These are phyloP conservation scores for Termitomyces sp. DNA, from an alignment of 768 basidiomycete genomes.

Conservation along the genomic window DNA sequence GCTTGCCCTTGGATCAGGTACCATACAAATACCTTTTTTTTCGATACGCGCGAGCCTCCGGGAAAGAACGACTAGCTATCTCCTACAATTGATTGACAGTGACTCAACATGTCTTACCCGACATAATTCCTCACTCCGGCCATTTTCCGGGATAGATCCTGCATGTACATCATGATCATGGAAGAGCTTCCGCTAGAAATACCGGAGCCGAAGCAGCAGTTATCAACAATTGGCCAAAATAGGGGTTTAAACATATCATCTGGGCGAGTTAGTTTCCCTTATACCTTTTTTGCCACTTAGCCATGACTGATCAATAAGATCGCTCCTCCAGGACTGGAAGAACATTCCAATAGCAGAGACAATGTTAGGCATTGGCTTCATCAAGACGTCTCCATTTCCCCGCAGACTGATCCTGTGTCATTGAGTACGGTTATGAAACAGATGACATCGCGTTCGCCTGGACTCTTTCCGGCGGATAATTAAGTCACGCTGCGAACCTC, in stretches of 20 bases:
- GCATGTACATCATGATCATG: neutral
- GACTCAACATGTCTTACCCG: neutral
- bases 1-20: too few relatives aligned
- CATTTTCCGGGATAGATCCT: conserved; percentile 14
- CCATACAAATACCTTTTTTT: too few relatives aligned
- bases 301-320: neutral
- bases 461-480: conserved; percentile 3
- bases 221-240: neutral
- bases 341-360: neutral
- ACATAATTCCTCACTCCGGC: conserved; percentile 12
- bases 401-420: conserved; percentile 4
- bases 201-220: neutral
- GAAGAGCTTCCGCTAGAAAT: neutral
- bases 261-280: neutral
- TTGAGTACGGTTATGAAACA: neutral
- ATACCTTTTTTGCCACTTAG: neutral
- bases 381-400: conserved; percentile 8
- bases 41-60: neutral
- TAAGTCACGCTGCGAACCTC: conserved; percentile 6
- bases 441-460: neutral
- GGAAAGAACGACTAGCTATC: neutral
- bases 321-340: neutral
- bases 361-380: neutral
- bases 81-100: neutral
- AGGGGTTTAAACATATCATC: neutral